phyloP scores from a whole-genome alignment of 805 yeast species.

The Hyphopichia homilentoma region DNA sequence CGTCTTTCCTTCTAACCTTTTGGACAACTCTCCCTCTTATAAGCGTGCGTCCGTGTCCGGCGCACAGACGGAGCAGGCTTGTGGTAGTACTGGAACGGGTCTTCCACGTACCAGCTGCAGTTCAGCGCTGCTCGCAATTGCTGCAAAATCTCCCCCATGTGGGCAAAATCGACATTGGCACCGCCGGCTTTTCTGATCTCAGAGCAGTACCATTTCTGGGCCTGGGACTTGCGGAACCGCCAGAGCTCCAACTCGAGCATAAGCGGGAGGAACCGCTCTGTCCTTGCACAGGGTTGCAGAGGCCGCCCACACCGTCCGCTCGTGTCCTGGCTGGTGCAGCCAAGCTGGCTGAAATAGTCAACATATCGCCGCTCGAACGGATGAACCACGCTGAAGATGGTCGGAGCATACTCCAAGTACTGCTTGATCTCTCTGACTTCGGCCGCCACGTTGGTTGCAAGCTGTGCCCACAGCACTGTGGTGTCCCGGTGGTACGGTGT shows the following conservation, averaged over 20 bases:
- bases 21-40: too few species aligned
- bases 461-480: background rate
- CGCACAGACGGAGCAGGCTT: too few species aligned
- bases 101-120: background rate
- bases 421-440: background rate
- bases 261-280: background rate
- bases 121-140: background rate
- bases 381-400: background rate
- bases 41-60: too few species aligned
- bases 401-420: background rate
- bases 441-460: background rate
- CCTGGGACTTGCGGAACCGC: background rate
- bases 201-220: background rate
- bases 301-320: too few species aligned
- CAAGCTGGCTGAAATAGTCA: background rate
- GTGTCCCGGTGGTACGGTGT: background rate
- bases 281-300: background rate
- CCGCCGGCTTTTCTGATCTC: background rate
- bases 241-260: background rate
- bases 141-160: background rate
- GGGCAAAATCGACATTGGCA: background rate
- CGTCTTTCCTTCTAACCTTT: too few species aligned
- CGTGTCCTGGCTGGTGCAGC: background rate
- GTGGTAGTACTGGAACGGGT: background rate
- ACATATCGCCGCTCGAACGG: background rate